Evolutionary conservation across 495 filamentous ascomycete genomes (phyloP), one percentile per base, ranked within the genome.

Genomic region (Umbilicaria muhlenbergii): DNA sequence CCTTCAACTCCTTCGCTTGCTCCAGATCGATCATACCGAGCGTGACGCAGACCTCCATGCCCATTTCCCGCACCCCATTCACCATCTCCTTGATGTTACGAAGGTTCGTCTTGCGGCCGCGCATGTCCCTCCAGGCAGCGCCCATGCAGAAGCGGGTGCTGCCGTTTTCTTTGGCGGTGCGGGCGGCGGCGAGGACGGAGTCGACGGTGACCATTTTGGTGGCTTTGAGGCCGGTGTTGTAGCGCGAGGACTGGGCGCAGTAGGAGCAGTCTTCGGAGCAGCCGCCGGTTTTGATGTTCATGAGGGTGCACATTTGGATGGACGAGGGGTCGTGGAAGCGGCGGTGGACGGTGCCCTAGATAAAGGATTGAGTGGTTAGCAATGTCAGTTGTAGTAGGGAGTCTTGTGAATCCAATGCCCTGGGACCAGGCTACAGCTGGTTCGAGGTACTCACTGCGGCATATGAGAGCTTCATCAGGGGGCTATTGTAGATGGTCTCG

Each of bases 221-320:
- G 6, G 84, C 82, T 52, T 80, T 73, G 11, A 89, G 67, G 10
- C 84, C 84, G 3, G 84, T 89, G 38, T 74, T 58, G 67, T 92
- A 78, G 35, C 80, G 78, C 14, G 79, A 83, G 8, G 83, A 86
- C 58, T 92, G 85, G 7, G 85, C 83, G 59, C 85, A 92, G 69
- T 89, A 92, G 24, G 77, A 80, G 57, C 85, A 92, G 64, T 92
- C 85, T 58, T 89, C 85, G 54, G 71, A 78, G 60, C 85, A 92
- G 19, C 85, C 85, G 38, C 85, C 85, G n/a, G 83, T 89, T 51
- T 91, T 92, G 70, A 92, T 92, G 69, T 87, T 89, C 80, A 89
- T 86, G 42, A 92, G 67, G 2, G 85, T 92, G 67, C 85, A 89
- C 65, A 89, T 81, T 56, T 92, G 85, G 56, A 92, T 79, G 5